Percentiles rank a stretch among this genome's conserved stretches.
phyloP scores from a whole-genome alignment of 2,329 filamentous ascomycete species.

The Alternaria triticina region DNA sequence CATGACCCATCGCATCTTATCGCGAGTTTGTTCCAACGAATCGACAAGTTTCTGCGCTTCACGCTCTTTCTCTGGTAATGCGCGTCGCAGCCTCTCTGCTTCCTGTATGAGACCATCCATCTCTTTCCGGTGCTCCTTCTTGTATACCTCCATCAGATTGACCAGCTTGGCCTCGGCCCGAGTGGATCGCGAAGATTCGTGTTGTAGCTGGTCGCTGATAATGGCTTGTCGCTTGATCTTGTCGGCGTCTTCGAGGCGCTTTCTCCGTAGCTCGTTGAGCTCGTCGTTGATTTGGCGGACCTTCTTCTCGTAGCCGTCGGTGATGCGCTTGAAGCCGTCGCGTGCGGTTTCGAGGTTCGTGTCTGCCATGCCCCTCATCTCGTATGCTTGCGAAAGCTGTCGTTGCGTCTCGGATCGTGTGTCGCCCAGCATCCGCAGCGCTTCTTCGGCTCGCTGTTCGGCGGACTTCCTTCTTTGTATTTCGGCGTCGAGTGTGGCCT shows the following conservation, averaged over 20 bases:
- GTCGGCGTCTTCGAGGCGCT: slow-evolving; percentile 39
- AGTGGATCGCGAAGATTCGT: slow-evolving; percentile 67
- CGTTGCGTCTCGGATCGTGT: slow-evolving; percentile 64
- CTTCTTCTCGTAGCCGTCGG: slow-evolving; percentile 53
- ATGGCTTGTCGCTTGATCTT: slow-evolving; percentile 63
- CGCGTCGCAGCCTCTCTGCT: slow-evolving; percentile 62
- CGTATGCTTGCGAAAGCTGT: slow-evolving; percentile 65
- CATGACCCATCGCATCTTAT: slow-evolving; percentile 76
- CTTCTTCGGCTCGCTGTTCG: slow-evolving; percentile 63
- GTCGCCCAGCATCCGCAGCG: slow-evolving; percentile 71
- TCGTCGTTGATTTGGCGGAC: slow-evolving; percentile 62
- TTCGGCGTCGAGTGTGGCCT: slow-evolving; percentile 68
- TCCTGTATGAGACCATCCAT: slow-evolving; percentile 65
- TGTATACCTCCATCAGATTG: slow-evolving; percentile 68
- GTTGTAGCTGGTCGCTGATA: slow-evolving; percentile 75
- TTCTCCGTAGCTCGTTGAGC: slow-evolving; percentile 39
- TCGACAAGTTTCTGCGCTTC: slow-evolving; percentile 66
- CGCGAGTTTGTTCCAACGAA: slow-evolving; percentile 65
- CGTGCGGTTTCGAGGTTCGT: slow-evolving; percentile 71
- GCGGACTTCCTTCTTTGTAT: slow-evolving; percentile 66
- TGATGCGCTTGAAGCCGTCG: slow-evolving; percentile 73
- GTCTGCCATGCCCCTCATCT: slow-evolving; percentile 60
- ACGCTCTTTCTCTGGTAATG: slow-evolving; percentile 62
- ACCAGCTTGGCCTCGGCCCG: slow-evolving; percentile 68
- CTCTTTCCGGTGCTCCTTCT: slow-evolving; percentile 66